Conservation (phyloP, 176 grass and related monocot species). For the Guadua angustifolia region DNA sequence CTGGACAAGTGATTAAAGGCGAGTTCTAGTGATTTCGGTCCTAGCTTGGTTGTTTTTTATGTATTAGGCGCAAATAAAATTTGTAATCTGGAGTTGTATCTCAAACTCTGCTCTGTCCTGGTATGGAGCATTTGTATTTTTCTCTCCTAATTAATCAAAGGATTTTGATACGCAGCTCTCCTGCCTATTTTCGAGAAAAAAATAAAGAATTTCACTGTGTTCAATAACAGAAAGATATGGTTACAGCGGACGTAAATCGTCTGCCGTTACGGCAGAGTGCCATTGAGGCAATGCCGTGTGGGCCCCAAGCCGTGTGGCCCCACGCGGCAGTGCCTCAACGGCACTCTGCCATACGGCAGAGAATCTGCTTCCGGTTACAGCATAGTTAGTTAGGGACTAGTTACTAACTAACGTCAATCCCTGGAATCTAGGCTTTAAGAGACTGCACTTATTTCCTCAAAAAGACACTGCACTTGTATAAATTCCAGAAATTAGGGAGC, state of each 20-base stretch:
- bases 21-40: neutral
- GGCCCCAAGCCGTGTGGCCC: too few species aligned
- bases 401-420: neutral
- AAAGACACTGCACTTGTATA: neutral
- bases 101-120: neutral
- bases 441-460: neutral
- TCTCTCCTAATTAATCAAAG: neutral
- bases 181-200: neutral
- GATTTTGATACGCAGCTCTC: neutral
- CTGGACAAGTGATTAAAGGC: neutral
- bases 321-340: too few species aligned
- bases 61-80: neutral
- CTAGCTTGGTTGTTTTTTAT: neutral
- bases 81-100: neutral
- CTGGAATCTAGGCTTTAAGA: neutral
- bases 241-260: too few species aligned
- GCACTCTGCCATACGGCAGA: too few species aligned
- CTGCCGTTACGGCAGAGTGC: too few species aligned
- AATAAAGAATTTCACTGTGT: neutral
- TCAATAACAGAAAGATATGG: slow-evolving; percentile 34
- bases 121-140: neutral
- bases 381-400: neutral
- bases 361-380: too few species aligned
- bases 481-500: neutral
- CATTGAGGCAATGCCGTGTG: too few species aligned